Conservation (phyloP, 495 filamentous ascomycete species). For the Melanomma pulvis-pyrius region DNA sequence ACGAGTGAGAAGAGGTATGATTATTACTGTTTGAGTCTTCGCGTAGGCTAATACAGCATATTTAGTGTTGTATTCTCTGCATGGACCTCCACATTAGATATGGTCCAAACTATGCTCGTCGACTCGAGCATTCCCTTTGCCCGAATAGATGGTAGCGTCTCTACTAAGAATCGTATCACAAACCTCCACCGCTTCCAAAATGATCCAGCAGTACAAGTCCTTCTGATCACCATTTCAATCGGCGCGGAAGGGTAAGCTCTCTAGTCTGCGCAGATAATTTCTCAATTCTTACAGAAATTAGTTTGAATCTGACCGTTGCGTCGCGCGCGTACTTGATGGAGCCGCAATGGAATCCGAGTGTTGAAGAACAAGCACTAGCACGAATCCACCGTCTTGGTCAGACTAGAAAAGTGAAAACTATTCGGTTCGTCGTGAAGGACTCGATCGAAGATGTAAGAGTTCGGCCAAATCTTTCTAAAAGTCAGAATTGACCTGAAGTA, state of each 20-base stretch:
- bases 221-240: conserved; percentile 2
- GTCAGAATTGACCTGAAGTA: too few relatives aligned
- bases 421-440: conserved; percentile 4
- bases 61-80: conserved; percentile 5
- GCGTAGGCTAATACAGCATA: neutral
- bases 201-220: neutral
- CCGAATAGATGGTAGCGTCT: conserved; percentile 1
- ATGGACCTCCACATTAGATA: conserved; percentile 8
- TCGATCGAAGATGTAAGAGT: conserved; percentile 18
- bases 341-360: conserved; percentile 14
- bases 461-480: too few relatives aligned
- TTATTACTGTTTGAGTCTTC: neutral
- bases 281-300: neutral
- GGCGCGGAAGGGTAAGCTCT: neutral
- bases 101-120: neutral
- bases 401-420: neutral
- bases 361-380: conserved; percentile 1
- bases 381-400: conserved; percentile 8
- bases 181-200: neutral
- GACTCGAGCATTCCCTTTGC: neutral
- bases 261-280: neutral
- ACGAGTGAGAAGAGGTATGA: conserved; percentile 2
- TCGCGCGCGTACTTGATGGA: conserved; percentile 12
- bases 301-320: conserved; percentile 8
- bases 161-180: neutral